Percentiles rank a stretch among this genome's conserved stretches.
Conservation (phyloP, 2,329 filamentous ascomycete species). For the Tolypocladium sp. region DNA sequence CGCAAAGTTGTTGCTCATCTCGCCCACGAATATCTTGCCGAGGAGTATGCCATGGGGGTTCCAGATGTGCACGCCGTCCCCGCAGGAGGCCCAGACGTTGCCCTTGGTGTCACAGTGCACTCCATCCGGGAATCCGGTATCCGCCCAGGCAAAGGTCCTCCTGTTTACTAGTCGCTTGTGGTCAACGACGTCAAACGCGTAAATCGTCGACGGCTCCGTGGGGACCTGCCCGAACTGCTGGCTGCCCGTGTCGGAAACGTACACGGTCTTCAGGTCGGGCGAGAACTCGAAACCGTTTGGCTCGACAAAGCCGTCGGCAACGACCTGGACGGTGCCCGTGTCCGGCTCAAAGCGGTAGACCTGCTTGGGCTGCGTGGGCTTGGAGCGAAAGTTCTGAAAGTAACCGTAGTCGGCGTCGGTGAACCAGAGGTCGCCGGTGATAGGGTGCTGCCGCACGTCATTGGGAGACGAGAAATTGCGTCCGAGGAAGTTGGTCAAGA, state of each 20-base stretch:
- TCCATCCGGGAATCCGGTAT: slow-evolving; percentile 50
- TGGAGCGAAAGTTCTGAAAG: slow-evolving; percentile 46
- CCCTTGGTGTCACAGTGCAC: slow-evolving; percentile 45
- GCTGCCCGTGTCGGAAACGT: slow-evolving; percentile 47
- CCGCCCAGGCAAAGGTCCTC: slow-evolving; percentile 46
- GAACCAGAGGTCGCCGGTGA: slow-evolving; percentile 53
- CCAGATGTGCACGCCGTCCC: slow-evolving; percentile 41
- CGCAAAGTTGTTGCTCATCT: slow-evolving; percentile 8
- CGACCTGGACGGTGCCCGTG: slow-evolving; percentile 41
- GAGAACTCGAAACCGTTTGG: slow-evolving; percentile 52
- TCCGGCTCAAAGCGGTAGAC: slow-evolving; percentile 46
- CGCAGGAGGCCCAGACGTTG: slow-evolving; percentile 43
- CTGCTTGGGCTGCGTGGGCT: slow-evolving; percentile 44
- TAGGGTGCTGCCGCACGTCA: slow-evolving; percentile 43
- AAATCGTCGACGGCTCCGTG: slow-evolving; percentile 4
- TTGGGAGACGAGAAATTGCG: slow-evolving; percentile 52
- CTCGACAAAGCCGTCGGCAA: slow-evolving; percentile 46
- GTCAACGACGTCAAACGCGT: slow-evolving; percentile 5
- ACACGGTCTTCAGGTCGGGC: slow-evolving; percentile 40
- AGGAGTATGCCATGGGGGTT: slow-evolving; percentile 34
- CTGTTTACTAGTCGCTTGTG: slow-evolving; percentile 21
- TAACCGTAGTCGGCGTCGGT: slow-evolving; percentile 53
- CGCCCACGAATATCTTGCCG: slow-evolving; percentile 39
- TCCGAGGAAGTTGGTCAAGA: slow-evolving; percentile 52
- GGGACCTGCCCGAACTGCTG: slow-evolving; percentile 2